These are phyloP conservation scores for Cytauxzoon felis DNA, from an alignment of 169 alveolate genomes.

Conservation along the genomic window DNA sequence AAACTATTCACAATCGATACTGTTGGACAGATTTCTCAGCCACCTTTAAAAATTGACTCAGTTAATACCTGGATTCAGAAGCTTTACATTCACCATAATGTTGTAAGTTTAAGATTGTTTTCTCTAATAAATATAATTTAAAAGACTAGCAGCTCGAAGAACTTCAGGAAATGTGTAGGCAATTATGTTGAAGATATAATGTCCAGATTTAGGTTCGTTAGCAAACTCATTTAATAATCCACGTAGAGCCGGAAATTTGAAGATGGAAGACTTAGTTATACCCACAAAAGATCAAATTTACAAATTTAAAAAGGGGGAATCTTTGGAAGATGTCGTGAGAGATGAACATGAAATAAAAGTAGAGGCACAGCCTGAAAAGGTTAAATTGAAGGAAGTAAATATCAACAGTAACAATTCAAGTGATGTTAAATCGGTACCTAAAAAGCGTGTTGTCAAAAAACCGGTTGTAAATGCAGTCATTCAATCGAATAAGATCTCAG, in stretches of 20 bases:
- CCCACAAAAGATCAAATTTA: slow-evolving; percentile 24
- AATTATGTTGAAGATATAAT: slow-evolving; percentile 31
- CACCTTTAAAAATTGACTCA: too few relatives aligned
- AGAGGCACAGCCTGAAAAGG: too few relatives aligned
- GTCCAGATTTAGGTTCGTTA: slow-evolving; percentile 20
- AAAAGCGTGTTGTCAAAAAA: too few relatives aligned
- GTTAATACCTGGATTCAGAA: slow-evolving; percentile 48
- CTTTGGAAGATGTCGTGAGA: too few relatives aligned
- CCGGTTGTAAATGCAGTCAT: too few relatives aligned
- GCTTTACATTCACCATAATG: slow-evolving; percentile 30
- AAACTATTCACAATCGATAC: background rate
- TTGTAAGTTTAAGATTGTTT: slow-evolving; percentile 13
- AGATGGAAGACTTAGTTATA: slow-evolving; percentile 18
- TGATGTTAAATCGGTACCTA: too few relatives aligned
- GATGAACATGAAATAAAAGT: too few relatives aligned
- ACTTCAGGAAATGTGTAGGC: slow-evolving; percentile 24
- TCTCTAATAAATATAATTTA: background rate
- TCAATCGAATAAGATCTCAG: too few relatives aligned
- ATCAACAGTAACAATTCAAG: too few relatives aligned
- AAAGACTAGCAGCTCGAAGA: slow-evolving; percentile 45
- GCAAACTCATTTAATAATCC: background rate
- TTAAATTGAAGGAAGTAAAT: too few relatives aligned
- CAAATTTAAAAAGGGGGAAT: too few relatives aligned
- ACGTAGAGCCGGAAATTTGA: slow-evolving; percentile 19
- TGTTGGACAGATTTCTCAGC: background rate